These are phyloP conservation scores for Plasmodium ovale DNA, from an alignment of 169 alveolate genomes.

Conservation along the genomic window DNA sequence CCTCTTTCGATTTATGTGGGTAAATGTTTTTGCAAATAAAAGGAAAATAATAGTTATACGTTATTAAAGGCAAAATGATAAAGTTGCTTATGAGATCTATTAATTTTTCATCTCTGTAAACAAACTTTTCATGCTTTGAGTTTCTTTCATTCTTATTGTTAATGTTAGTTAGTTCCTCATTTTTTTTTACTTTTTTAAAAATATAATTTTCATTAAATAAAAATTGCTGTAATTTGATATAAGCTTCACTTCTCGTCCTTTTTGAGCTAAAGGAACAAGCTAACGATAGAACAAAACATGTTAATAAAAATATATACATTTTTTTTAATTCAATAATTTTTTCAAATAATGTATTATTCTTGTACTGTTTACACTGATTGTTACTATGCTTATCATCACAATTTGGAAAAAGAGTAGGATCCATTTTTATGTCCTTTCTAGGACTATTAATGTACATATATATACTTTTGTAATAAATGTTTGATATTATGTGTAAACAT, in stretches of 20 bases:
- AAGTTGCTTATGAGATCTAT: conserved; percentile 70
- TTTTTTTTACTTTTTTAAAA: conserved; percentile 38
- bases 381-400: neutral
- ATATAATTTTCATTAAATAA: conserved; percentile 76
- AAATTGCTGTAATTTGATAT: conserved; percentile 69
- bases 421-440: neutral
- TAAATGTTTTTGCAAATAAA: conserved; percentile 62
- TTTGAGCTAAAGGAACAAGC: conserved; percentile 76
- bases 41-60: conserved; percentile 75
- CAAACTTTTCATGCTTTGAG: conserved; percentile 37
- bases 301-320: conserved; percentile 60
- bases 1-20: neutral
- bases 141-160: conserved; percentile 29
- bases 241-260: conserved; percentile 75
- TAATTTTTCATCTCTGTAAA: conserved; percentile 73
- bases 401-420: neutral
- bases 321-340: conserved; percentile 64
- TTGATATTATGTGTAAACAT: conserved; percentile 74
- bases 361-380: neutral
- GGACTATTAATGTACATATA: conserved; percentile 73
- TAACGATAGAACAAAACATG: conserved; percentile 68
- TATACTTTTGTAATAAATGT: conserved; percentile 75
- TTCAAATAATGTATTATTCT: conserved; percentile 14
- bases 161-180: conserved; percentile 5
- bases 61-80: conserved; percentile 70